Conservation (phyloP, 2,329 filamentous ascomycete species). For the Onygenales sp. region DNA sequence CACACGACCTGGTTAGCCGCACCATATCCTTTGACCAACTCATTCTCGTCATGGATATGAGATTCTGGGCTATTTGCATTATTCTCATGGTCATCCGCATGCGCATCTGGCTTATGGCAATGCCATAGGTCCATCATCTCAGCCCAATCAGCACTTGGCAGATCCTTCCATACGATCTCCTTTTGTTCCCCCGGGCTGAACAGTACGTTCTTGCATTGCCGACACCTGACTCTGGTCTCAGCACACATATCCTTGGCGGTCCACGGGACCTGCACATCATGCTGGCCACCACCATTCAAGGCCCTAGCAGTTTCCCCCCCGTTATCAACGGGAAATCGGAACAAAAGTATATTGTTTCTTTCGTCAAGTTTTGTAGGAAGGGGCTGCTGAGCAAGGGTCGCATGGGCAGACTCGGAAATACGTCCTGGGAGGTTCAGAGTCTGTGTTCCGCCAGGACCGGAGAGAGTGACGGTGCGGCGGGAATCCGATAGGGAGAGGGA, state of each 20-base stretch:
- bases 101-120: slow-evolving; percentile 74
- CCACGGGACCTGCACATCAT: slow-evolving; percentile 25
- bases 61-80: slow-evolving; percentile 15
- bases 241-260: slow-evolving; percentile 28
- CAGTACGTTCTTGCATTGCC: slow-evolving; percentile 24
- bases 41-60: slow-evolving; percentile 38
- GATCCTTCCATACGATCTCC: slow-evolving; percentile 68
- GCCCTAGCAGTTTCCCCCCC: background rate
- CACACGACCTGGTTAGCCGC: slow-evolving; percentile 66
- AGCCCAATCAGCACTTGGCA: slow-evolving; percentile 95
- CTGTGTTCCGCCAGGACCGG: slow-evolving; percentile 18
- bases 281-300: slow-evolving; percentile 11
- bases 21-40: slow-evolving; percentile 65
- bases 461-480: slow-evolving; percentile 25
- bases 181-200: slow-evolving; percentile 13
- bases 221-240: slow-evolving; percentile 27
- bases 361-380: background rate
- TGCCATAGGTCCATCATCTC: slow-evolving; percentile 99
- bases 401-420: slow-evolving; percentile 20
- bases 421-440: slow-evolving; percentile 41
- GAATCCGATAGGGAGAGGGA: slow-evolving; percentile 11
- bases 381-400: slow-evolving; percentile 9
- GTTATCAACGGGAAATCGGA: slow-evolving; percentile 45
- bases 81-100: slow-evolving; percentile 31
- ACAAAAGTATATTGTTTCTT: slow-evolving; percentile 28